Evolutionary conservation across 2,329 filamentous ascomycete species (phyloP), one percentile per base, ranked within the genome.

Genomic region (Cercospora sp.): DNA sequence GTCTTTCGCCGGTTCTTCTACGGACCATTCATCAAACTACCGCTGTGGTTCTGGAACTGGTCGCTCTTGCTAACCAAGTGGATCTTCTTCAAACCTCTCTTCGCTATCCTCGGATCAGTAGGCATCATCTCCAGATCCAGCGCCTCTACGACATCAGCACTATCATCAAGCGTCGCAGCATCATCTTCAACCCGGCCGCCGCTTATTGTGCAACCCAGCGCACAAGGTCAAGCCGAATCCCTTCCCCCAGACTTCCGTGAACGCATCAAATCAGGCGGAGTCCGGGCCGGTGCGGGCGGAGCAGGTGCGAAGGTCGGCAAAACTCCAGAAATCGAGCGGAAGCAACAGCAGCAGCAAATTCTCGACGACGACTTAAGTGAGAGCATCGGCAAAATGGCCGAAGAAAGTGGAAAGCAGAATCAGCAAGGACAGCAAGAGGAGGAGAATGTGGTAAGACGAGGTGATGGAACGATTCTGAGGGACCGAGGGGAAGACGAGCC

Each of bases 11-110:
- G 95, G 55, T 84, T 94, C 48, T 77, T 99, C 7, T 99, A 96
- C 82, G 94, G 95, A 0, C 95, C 95, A 1, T 83, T 98, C 23
- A 80, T 97, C 26, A 94, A 91, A 87, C 82, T 95, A 66, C 94
- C 94, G 6, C 61, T 75, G 0, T 78, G 76, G 66, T 63, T 78
- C 40, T 73, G 60, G 62, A 73, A 71, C 30, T 16, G 65, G 0
- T 61, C 66, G 9, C 20, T 61, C n/a, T 74, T 77, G 28, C n/a
- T 74, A 1, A 23, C 72, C 10, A 73, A 75, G 20, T 78, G 76
- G 76, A 57, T 72, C 5, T 23, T 78, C 10, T 63, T 73, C 20
- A 74, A 74, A 57, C 76, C 76, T 12, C 60, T 78, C 5, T 72
- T 87, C 63, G 78, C 86, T 13, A 82, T 89, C 67, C 84, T 84